Percentiles rank a stretch among this genome's conserved stretches.
Evolutionary conservation across 2,329 filamentous ascomycete species (phyloP).

Genomic region (Parasarocladium wereldwijsianum): DNA sequence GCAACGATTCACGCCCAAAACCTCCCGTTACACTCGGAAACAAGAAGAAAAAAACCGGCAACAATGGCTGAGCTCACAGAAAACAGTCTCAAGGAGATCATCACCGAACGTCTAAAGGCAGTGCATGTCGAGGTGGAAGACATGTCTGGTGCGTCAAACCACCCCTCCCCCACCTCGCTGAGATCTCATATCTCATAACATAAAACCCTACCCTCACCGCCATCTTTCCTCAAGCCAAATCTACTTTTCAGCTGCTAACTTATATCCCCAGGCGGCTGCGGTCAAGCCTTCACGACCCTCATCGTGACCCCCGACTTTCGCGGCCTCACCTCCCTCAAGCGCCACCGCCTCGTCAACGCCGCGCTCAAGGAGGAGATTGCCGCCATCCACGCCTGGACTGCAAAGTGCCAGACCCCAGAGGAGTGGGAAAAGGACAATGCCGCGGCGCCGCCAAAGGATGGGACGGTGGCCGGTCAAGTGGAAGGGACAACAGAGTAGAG

Average conservation of each 20-base stretch:
- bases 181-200: background rate
- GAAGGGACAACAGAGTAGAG: constrained; percentile 14
- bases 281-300: constrained; percentile 43
- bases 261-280: constrained; percentile 37
- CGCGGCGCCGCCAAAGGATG: constrained; percentile 24
- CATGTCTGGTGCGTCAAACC: constrained; percentile 57
- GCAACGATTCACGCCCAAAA: constrained; percentile 5
- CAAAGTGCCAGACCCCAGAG: constrained; percentile 82
- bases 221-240: constrained; percentile 2
- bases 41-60: too few relatives aligned
- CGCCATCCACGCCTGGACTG: constrained; percentile 86
- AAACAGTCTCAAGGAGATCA: constrained; percentile 50
- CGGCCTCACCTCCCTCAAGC: constrained; percentile 62
- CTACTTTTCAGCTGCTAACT: background rate
- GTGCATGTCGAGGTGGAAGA: constrained; percentile 78
- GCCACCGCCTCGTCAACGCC: constrained; percentile 75
- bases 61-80: constrained; percentile 55
- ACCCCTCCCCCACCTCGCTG: constrained; percentile 5
- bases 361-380: constrained; percentile 78
- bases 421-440: constrained; percentile 61
- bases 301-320: constrained; percentile 53
- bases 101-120: constrained; percentile 57
- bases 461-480: constrained; percentile 28
- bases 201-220: background rate
- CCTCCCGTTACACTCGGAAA: background rate